These are phyloP conservation scores for Kuraishia hungarica DNA, from an alignment of 805 yeast species.

Conservation along the genomic window DNA sequence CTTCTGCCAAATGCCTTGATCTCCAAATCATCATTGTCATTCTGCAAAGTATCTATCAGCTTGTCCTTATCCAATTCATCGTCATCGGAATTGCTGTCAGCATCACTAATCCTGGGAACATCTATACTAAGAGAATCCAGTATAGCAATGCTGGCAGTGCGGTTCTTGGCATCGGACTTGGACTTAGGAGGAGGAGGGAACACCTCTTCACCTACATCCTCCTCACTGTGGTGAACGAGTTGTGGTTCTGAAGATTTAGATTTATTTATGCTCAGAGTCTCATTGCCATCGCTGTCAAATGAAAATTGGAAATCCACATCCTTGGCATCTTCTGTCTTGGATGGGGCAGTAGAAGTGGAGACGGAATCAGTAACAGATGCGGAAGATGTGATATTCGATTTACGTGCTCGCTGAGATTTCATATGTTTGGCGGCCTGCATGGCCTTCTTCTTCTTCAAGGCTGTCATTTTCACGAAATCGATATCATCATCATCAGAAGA, in stretches of 20 bases:
- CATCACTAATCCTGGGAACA: conserved; percentile 44
- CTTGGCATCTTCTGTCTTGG: conserved; percentile 8
- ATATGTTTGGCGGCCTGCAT: conserved; percentile 34
- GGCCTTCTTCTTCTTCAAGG: conserved; percentile 52
- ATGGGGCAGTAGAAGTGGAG: background rate
- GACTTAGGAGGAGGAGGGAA: conserved; percentile 6
- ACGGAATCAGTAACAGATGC: conserved; percentile 4
- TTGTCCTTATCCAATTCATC: conserved; percentile 51
- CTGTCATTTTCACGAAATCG: conserved; percentile 66
- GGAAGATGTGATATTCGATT: conserved; percentile 6
- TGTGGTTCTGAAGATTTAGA: conserved; percentile 5
- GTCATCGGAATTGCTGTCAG: conserved; percentile 43
- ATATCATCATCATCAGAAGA: conserved; percentile 61
- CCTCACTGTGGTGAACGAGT: conserved; percentile 25
- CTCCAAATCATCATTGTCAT: conserved; percentile 29
- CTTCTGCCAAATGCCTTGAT: conserved; percentile 23
- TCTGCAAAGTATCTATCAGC: conserved; percentile 27
- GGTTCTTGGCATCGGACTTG: background rate
- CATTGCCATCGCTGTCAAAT: conserved; percentile 32
- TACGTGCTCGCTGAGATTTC: conserved; percentile 8
- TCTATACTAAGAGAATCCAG: conserved; percentile 24
- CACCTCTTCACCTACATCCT: conserved; percentile 56
- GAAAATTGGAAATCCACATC: conserved; percentile 34
- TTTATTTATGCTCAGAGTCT: conserved; percentile 13
- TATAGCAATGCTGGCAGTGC: conserved; percentile 7